Percentiles rank a stretch among this genome's conserved stretches.
Evolutionary conservation across 2,329 filamentous ascomycete species (phyloP).

Genomic region (Neopestalotiopsis clavispora): DNA sequence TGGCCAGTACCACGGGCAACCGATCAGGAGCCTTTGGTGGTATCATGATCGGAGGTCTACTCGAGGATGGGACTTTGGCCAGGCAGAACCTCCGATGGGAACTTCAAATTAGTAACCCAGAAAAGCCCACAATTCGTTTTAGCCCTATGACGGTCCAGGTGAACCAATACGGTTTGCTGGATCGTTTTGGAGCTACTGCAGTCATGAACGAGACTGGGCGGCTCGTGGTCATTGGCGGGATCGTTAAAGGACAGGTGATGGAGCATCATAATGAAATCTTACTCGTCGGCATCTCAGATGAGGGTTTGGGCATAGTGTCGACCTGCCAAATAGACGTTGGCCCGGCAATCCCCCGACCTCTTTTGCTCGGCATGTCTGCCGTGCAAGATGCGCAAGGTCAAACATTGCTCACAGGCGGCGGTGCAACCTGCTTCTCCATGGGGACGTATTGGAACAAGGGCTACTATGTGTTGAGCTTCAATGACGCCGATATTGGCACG

Average conservation of each 20-base stretch:
- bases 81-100: slow-evolving; percentile 70
- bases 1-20: slow-evolving; percentile 37
- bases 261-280: slow-evolving; percentile 57
- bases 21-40: slow-evolving; percentile 51
- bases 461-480: slow-evolving; percentile 25
- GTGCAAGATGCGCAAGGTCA: slow-evolving; percentile 50
- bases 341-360: slow-evolving; percentile 50
- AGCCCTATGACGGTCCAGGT: slow-evolving; percentile 22
- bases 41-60: slow-evolving; percentile 75
- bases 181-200: slow-evolving; percentile 49
- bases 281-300: slow-evolving; percentile 40
- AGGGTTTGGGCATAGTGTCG: slow-evolving; percentile 32
- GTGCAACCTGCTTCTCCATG: slow-evolving; percentile 89
- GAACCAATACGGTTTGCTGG: slow-evolving; percentile 23
- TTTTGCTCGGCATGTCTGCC: slow-evolving; percentile 73
- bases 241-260: slow-evolving; percentile 46
- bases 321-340: slow-evolving; percentile 15
- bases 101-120: slow-evolving; percentile 36
- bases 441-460: slow-evolving; percentile 82
- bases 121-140: slow-evolving; percentile 34
- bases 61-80: slow-evolving; percentile 64
- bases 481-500: background rate
- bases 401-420: slow-evolving; percentile 75
- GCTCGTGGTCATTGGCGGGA: slow-evolving; percentile 48
- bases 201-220: slow-evolving; percentile 31